Evolutionary conservation across 129 eudicot genomes (phyloP).

Genomic region (Centrapalus pauciflorus): DNA sequence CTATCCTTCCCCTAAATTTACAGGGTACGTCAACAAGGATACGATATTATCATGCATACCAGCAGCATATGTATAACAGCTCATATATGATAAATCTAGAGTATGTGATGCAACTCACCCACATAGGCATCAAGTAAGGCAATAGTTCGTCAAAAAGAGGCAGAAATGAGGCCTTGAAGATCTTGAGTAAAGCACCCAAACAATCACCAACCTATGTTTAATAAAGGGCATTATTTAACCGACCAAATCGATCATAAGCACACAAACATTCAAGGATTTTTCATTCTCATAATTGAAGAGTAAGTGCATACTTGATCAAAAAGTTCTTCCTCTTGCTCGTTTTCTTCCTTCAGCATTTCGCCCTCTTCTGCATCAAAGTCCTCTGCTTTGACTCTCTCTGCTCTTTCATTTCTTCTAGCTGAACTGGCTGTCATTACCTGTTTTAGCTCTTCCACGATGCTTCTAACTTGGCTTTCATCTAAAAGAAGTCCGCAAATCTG

Average conservation of each 20-base stretch:
- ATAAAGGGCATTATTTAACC: not conserved
- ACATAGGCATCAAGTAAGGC: conserved; percentile 60
- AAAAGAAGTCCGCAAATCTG: conserved; percentile 80
- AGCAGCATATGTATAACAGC: not conserved
- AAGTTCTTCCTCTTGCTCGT: conserved; percentile 94
- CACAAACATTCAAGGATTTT: not conserved
- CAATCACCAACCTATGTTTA: conserved; percentile 80
- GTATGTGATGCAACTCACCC: conserved; percentile 52
- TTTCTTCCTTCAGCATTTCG: conserved; percentile 87
- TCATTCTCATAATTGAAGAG: not conserved
- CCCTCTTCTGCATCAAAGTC: conserved; percentile 98
- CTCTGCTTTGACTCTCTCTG: conserved; percentile 89
- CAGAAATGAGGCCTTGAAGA: conserved; percentile 49
- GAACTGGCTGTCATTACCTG: conserved; percentile 84
- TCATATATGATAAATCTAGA: not conserved
- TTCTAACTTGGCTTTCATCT: conserved; percentile 79
- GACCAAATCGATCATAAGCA: not conserved
- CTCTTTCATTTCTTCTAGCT: conserved; percentile 74
- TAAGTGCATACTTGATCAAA: conserved; percentile 65
- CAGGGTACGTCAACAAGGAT: not conserved
- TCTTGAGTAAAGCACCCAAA: conserved; percentile 54
- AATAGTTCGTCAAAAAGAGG: conserved; percentile 59
- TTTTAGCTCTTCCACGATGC: conserved; percentile 89
- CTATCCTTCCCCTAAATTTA: conserved; percentile 76
- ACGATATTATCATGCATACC: conserved; percentile 2